Conservation (phyloP, 2,329 filamentous ascomycete species). For the Aspergillus sp. region DNA sequence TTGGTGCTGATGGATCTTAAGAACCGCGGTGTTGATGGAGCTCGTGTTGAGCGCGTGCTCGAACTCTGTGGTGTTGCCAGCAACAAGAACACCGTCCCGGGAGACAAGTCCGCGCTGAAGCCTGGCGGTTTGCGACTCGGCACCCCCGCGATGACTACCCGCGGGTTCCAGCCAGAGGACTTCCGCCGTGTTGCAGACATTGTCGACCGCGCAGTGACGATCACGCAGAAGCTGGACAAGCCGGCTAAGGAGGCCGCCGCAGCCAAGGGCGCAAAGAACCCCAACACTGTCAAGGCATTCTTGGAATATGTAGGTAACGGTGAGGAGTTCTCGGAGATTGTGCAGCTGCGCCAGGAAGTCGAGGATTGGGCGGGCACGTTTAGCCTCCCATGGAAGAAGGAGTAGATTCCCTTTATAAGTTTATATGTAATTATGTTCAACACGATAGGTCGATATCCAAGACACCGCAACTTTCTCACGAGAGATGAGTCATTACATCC, state of each 20-base stretch:
- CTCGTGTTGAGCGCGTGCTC: slow-evolving; percentile 84
- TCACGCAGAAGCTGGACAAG: slow-evolving; percentile 76
- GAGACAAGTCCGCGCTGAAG: slow-evolving; percentile 88
- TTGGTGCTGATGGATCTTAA: slow-evolving; percentile 95
- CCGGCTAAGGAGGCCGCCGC: slow-evolving; percentile 70
- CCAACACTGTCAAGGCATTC: slow-evolving; percentile 99
- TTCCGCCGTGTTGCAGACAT: slow-evolving; percentile 84
- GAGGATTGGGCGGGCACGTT: slow-evolving; percentile 83
- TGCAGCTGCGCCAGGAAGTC: slow-evolving; percentile 84
- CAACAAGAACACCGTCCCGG: slow-evolving; percentile 98
- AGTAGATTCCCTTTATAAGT: slow-evolving; percentile 43
- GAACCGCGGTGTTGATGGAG: slow-evolving; percentile 81
- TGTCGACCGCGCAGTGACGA: slow-evolving; percentile 77
- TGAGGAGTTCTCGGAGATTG: slow-evolving; percentile 80
- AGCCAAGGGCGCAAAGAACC: slow-evolving; percentile 81
- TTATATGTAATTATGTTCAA: slow-evolving; percentile 15
- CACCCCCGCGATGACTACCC: slow-evolving; percentile 95
- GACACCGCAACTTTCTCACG: neutral
- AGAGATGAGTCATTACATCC: neutral
- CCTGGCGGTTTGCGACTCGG: slow-evolving; percentile 93
- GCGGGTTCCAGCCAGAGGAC: slow-evolving; percentile 86
- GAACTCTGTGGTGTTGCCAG: slow-evolving; percentile 94
- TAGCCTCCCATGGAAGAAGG: slow-evolving; percentile 77
- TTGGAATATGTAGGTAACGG: slow-evolving; percentile 79
- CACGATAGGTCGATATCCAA: slow-evolving; percentile 2